Evolutionary conservation across 495 filamentous ascomycete genomes (phyloP), one percentile per base, ranked within the genome.

Genomic region (Penicillium mononematosum): DNA sequence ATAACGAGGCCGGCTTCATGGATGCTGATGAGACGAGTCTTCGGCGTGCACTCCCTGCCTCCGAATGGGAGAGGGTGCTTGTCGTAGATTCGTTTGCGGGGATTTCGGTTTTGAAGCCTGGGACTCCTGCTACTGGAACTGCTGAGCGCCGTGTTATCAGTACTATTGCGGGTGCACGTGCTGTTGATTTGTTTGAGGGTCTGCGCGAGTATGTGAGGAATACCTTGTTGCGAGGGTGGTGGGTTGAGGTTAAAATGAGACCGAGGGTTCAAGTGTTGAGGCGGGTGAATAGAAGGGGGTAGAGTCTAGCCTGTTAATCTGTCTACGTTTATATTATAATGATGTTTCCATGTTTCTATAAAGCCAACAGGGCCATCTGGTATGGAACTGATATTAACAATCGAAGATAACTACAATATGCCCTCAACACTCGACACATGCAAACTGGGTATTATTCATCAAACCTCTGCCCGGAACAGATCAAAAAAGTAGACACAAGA

Each of bases 11-110:
- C 7, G n/a, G 36, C 16, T 56, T 41, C 19, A 5, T 27, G 39
- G 66, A 69, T 53, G 20, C 19, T 5, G 66, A 69, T 53, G 66
- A 67, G 29, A 59, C 20, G 0, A 52, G 51, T 14, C 38, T 69
- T 19, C 54, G 52, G 1, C 32, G 0, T n/a, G 61, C 53, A 14
- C 55, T 69, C 0, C 61, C 61, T 19, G 45, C 11, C 12, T 62
- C 66, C 6, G 74, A 74, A 2, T 99, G 92, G 92, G 81, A 90
- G 58, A 78, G 83, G 10, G 70, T 94, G 9, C 82, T 81, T 19
- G 80, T 82, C 0, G 81, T 96, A 1, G 73, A 85, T 53, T 90
- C 86, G 0, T 95, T 86, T 70, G 81, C 78, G 12, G 90, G 93
- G 0, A 60, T 96, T 11, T 80, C 82, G 56, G 43, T 96, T 19